phyloP scores from a whole-genome alignment of 2,329 filamentous ascomycete genomes.

The Fusarium sarcochroum region DNA sequence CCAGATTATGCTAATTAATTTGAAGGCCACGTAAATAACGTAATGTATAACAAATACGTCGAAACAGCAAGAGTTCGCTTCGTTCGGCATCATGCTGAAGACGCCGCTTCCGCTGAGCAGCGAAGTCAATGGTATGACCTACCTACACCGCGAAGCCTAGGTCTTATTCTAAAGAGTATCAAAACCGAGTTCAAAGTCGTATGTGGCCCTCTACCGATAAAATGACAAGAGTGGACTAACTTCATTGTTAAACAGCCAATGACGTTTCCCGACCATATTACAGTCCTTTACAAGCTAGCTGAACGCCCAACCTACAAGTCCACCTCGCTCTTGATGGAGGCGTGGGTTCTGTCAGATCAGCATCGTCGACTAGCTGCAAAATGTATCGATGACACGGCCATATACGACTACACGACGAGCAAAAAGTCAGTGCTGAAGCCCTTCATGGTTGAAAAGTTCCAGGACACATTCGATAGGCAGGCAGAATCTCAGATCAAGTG shows the following conservation, averaged over 20 bases:
- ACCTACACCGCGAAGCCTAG: constrained; percentile 7
- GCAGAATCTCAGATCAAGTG: neutral
- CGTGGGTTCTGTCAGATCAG: constrained; percentile 29
- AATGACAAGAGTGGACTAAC: neutral
- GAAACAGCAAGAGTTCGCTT: too few relatives aligned
- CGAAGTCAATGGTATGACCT: constrained; percentile 30
- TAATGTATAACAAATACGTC: too few relatives aligned
- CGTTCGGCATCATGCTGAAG: constrained; percentile 2
- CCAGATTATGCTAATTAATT: too few relatives aligned
- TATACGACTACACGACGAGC: constrained; percentile 23
- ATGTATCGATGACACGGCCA: constrained; percentile 30
- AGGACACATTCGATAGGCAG: constrained; percentile 22
- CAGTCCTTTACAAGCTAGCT: constrained; percentile 26
- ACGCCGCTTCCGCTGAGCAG: constrained; percentile 11
- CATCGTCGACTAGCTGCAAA: constrained; percentile 30
- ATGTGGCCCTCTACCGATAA: neutral
- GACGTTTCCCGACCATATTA: constrained; percentile 28
- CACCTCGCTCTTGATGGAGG: constrained; percentile 34
- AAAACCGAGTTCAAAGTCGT: constrained; percentile 39
- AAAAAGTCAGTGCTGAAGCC: constrained; percentile 34
- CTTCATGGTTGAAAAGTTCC: constrained; percentile 35
- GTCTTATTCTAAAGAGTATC: constrained; percentile 37
- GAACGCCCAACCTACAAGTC: constrained; percentile 30
- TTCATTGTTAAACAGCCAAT: constrained; percentile 5
- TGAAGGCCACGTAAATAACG: too few relatives aligned